These are phyloP conservation scores for Physcomitrium patens DNA, from an alignment of 225 moss, liverwort and hornwort species.

Conservation along the genomic window DNA sequence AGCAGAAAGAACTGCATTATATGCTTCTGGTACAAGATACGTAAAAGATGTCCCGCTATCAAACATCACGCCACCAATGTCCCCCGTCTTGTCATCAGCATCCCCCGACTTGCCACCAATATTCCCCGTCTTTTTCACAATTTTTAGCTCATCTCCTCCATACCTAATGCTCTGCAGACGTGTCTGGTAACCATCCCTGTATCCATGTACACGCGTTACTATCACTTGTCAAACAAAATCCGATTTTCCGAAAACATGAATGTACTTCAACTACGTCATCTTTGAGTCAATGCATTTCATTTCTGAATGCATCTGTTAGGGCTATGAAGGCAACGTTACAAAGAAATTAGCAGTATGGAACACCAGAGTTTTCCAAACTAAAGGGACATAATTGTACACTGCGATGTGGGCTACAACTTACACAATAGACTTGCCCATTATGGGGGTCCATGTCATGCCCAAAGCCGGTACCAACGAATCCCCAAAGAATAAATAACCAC, in stretches of 20 bases:
- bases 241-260: neutral
- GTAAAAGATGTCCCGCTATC: conserved; percentile 95
- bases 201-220: conserved; percentile 9
- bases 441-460: conserved; percentile 76
- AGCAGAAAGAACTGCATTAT: conserved; percentile 62
- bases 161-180: conserved; percentile 69
- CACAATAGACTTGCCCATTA: conserved; percentile 52
- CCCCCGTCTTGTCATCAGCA: conserved; percentile 21
- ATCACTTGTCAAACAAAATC: neutral
- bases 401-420: conserved; percentile 28
- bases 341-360: neutral
- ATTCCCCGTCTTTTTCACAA: conserved; percentile 36
- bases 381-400: neutral
- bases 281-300: neutral
- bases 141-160: conserved; percentile 55
- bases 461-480: conserved; percentile 75
- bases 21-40: conserved; percentile 71
- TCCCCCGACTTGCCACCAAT: conserved; percentile 32
- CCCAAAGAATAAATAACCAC: conserved; percentile 78
- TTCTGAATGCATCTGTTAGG: neutral
- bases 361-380: neutral
- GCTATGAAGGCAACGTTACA: neutral
- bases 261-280: neutral
- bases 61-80: conserved; percentile 64
- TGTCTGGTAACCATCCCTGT: conserved; percentile 81